Evolutionary conservation across 176 grass and related monocot genomes (phyloP).

Genomic region (Bothriochloa decipiens): DNA sequence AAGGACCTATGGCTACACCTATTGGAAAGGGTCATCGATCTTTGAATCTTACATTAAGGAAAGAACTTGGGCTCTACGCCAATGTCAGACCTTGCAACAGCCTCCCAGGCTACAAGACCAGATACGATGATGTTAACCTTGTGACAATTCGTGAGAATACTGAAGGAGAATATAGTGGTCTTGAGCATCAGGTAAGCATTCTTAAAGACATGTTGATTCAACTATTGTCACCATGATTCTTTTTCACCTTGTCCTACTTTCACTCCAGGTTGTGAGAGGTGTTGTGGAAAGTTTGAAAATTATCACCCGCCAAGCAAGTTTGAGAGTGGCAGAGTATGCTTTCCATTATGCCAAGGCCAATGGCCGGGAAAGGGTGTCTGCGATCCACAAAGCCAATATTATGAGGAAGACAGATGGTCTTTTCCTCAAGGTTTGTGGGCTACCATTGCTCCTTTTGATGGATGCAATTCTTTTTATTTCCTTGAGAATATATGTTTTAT

Average conservation of each 20-base stretch:
- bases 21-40: conserved; percentile 98
- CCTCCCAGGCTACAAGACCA: conserved; percentile 89
- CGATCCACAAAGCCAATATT: conserved; percentile 98
- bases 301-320: conserved; percentile 93
- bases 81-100: conserved; percentile 98
- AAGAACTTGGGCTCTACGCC: conserved; percentile 92
- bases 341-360: conserved; percentile 95
- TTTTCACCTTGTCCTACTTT: conserved; percentile 31
- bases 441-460: conserved; percentile 30
- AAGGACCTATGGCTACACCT: conserved; percentile 98
- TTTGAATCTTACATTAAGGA: conserved; percentile 91
- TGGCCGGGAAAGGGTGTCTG: conserved; percentile 83
- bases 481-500: conserved; percentile 8
- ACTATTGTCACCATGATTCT: conserved; percentile 6
- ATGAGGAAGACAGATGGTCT: conserved; percentile 99
- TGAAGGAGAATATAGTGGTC: conserved; percentile 97
- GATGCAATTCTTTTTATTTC: conserved; percentile 21
- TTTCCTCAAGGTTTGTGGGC: conserved; percentile 80
- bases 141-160: conserved; percentile 99
- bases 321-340: conserved; percentile 98
- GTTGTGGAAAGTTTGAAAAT: conserved; percentile 99
- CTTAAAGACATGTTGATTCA: conserved; percentile 1
- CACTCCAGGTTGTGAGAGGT: conserved; percentile 85
- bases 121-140: conserved; percentile 95
- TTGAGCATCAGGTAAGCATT: conserved; percentile 88